phyloP scores from a whole-genome alignment of 2,329 filamentous ascomycete genomes.

The Talaromyces sp. region DNA sequence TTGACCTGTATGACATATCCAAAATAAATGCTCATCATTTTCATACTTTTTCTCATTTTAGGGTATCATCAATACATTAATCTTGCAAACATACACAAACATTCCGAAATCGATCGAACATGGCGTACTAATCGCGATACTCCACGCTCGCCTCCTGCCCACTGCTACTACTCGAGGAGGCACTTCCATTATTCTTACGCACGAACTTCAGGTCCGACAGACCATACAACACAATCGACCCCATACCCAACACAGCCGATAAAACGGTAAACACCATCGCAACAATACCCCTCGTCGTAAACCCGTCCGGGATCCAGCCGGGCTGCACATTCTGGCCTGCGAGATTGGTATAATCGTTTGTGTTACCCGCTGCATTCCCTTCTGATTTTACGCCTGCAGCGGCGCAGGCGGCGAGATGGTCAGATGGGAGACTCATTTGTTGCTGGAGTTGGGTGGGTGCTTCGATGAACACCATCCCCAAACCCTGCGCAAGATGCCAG shows the following conservation, averaged over 20 bases:
- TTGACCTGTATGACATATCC: neutral
- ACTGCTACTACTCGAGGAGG: neutral
- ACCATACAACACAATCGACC: constrained; percentile 50
- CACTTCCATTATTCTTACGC: neutral
- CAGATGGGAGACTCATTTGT: constrained; percentile 52
- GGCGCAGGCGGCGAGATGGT: constrained; percentile 16
- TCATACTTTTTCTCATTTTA: neutral
- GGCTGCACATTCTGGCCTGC: constrained; percentile 57
- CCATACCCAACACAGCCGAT: constrained; percentile 65
- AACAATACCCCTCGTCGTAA: constrained; percentile 66
- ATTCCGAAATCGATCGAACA: neutral
- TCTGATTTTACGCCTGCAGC: constrained; percentile 47
- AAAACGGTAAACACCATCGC: constrained; percentile 70
- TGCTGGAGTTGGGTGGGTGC: constrained; percentile 61
- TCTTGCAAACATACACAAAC: neutral
- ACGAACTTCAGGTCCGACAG: constrained; percentile 36
- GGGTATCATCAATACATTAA: constrained; percentile 5
- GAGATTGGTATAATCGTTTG: constrained; percentile 59
- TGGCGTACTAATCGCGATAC: neutral
- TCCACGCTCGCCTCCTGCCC: neutral
- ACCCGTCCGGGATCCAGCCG: constrained; percentile 60
- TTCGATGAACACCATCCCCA: constrained; percentile 64
- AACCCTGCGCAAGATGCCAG: constrained; percentile 69
- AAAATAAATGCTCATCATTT: neutral
- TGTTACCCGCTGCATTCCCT: constrained; percentile 74